These are phyloP conservation scores for California macrophylla DNA, from an alignment of 441 rosid species.

Conservation along the genomic window DNA sequence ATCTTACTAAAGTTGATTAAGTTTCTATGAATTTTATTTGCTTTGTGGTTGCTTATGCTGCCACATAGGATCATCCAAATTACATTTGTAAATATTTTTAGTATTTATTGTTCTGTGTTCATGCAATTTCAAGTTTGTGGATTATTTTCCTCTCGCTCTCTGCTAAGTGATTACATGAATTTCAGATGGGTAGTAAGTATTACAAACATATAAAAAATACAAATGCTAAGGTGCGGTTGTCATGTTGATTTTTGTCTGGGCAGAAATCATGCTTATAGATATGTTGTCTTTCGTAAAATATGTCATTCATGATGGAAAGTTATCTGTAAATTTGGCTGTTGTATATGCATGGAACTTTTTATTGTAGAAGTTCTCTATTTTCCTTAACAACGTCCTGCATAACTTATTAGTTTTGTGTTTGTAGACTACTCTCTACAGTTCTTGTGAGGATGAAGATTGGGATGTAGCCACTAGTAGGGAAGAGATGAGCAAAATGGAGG, in stretches of 20 bases:
- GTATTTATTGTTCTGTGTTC: background rate
- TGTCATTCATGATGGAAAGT: background rate
- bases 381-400: background rate
- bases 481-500: slow-evolving; percentile 99
- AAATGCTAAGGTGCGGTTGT: background rate
- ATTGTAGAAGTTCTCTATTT: background rate
- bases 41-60: slow-evolving; percentile 5
- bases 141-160: background rate
- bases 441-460: slow-evolving; percentile 99
- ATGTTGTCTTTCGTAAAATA: background rate
- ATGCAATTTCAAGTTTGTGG: background rate
- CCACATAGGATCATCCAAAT: background rate
- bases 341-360: background rate
- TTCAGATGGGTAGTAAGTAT: background rate
- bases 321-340: background rate
- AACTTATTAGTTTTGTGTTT: slow-evolving; percentile 13
- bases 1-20: background rate
- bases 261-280: background rate
- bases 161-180: background rate
- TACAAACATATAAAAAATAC: background rate
- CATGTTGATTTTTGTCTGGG: background rate
- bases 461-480: slow-evolving; percentile 86
- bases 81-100: background rate
- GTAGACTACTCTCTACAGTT: slow-evolving; percentile 97
- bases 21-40: background rate